Percentiles rank a stretch among this genome's conserved stretches.
These are phyloP conservation scores for Yueomyces sp. DNA, from an alignment of 805 yeast species.

Conservation along the genomic window DNA sequence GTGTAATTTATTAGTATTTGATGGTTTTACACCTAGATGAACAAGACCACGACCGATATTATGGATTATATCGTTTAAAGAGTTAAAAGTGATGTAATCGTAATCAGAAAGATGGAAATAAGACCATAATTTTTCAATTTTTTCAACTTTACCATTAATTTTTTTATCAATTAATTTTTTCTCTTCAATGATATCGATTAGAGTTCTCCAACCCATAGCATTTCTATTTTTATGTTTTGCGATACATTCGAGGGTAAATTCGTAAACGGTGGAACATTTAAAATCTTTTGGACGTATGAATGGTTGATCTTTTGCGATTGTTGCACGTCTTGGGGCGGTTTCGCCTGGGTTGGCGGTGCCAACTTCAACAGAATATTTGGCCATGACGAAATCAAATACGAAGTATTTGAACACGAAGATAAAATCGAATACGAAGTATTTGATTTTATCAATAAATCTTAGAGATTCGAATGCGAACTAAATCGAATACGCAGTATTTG, in stretches of 20 bases:
- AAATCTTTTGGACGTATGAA: constrained; percentile 50
- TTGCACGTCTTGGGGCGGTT: constrained; percentile 70
- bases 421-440: not conserved
- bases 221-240: constrained; percentile 37
- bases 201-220: constrained; percentile 70
- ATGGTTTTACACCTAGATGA: constrained; percentile 56
- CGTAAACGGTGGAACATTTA: constrained; percentile 57
- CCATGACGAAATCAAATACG: not conserved
- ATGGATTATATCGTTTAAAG: constrained; percentile 37
- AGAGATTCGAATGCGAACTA: too few species aligned
- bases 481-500: too few species aligned
- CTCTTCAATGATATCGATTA: constrained; percentile 63
- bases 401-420: not conserved
- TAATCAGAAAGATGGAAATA: constrained; percentile 71
- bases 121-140: constrained; percentile 76
- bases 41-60: constrained; percentile 64
- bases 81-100: constrained; percentile 46
- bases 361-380: constrained; percentile 37
- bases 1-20: constrained; percentile 48
- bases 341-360: constrained; percentile 57
- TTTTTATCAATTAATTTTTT: constrained; percentile 58
- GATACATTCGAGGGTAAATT: constrained; percentile 51
- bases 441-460: too few species aligned
- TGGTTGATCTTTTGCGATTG: constrained; percentile 27
- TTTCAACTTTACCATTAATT: constrained; percentile 60